Conservation (phyloP, 495 filamentous ascomycete species). For the Penicillium egyptiacum region DNA sequence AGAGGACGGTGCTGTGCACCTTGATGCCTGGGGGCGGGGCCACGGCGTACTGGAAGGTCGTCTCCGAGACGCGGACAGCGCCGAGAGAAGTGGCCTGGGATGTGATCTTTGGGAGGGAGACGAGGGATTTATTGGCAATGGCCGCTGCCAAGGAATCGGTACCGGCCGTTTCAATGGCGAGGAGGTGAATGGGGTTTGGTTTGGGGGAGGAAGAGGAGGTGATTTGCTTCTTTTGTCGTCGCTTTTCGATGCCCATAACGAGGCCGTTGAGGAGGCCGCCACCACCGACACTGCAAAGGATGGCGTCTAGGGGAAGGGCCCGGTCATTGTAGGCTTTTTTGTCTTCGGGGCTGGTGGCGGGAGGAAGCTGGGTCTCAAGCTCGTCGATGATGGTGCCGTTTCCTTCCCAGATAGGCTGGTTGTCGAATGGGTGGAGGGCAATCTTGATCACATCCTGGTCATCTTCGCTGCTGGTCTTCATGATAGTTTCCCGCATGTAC, state of each 20-base stretch:
- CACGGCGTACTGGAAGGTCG: constrained; percentile 64
- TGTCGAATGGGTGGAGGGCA: constrained; percentile 77
- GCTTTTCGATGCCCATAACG: constrained; percentile 65
- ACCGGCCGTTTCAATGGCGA: constrained; percentile 82
- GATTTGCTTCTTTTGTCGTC: constrained; percentile 29
- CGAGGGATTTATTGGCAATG: constrained; percentile 57
- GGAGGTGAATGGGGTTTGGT: constrained; percentile 50
- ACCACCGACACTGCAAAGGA: constrained; percentile 86
- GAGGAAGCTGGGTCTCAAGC: constrained; percentile 57
- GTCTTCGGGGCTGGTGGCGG: constrained; percentile 34
- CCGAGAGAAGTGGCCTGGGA: constrained; percentile 80
- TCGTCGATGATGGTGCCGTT: constrained; percentile 73
- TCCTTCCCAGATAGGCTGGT: constrained; percentile 82
- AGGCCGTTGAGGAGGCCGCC: constrained; percentile 84
- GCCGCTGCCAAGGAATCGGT: constrained; percentile 68
- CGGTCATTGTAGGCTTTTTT: constrained; percentile 34
- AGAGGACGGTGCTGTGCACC: constrained; percentile 68
- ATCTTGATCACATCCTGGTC: constrained; percentile 70
- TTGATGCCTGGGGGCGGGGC: constrained; percentile 40
- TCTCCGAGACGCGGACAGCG: constrained; percentile 67
- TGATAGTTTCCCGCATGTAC: constrained; percentile 62
- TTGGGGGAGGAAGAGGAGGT: constrained; percentile 7
- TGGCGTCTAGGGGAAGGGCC: constrained; percentile 55
- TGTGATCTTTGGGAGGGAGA: constrained; percentile 73
- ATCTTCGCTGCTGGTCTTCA: constrained; percentile 42